Base-by-base conservation (phyloP, 768 basidiomycete genomes). In the Brasilioporus rufonigricans region DNA sequence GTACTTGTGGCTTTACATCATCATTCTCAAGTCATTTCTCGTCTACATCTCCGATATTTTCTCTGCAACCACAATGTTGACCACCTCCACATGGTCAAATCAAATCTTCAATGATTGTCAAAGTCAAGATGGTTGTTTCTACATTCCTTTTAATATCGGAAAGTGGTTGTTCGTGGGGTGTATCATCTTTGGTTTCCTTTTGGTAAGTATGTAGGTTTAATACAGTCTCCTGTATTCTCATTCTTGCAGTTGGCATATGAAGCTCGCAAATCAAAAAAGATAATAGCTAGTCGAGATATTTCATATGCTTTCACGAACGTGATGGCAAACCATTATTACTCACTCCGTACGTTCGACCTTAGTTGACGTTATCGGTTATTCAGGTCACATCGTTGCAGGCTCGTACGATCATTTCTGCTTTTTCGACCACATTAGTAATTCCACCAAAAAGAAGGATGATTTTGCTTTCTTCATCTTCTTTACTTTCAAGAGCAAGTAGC, bases 401-500 rank as follows among this genome's bases (percentile, higher is more conserved):
- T 93, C 90, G 39, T 99, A 98, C 71, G 88, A 96, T 70, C 91
- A 96, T 70, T 98, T 98, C 71, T 98, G 97, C 73, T 94, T 99
- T 78, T 98, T 98, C 70, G 87, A 91, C 62, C 93, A 98, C 63
- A 97, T 99, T 73, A 86, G 86, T 66, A 87, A 91, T 66, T 98
- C 97, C 26, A 94, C 93, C 29, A 98, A 96, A 80, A 86, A 84
- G 58, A 94, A 89, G 71, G 97, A 99, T 68, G 93, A 97, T 66
- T 94, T 99, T 73, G 95, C 96, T 32, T 98, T 98, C 80, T 99
- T 97, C 73, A 84, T 98, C 67, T 99, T 98, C 84, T 99, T 99
- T 74, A 90, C 89, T 1, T 98, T 99, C 82, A 99, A 99, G 80
- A 96, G 96, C 91, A 57, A 50, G 85, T 76, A 19, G 8, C 46